These are phyloP conservation scores for Diaporthe nobilis DNA, from an alignment of 2,329 filamentous ascomycete genomes.

Conservation along the genomic window DNA sequence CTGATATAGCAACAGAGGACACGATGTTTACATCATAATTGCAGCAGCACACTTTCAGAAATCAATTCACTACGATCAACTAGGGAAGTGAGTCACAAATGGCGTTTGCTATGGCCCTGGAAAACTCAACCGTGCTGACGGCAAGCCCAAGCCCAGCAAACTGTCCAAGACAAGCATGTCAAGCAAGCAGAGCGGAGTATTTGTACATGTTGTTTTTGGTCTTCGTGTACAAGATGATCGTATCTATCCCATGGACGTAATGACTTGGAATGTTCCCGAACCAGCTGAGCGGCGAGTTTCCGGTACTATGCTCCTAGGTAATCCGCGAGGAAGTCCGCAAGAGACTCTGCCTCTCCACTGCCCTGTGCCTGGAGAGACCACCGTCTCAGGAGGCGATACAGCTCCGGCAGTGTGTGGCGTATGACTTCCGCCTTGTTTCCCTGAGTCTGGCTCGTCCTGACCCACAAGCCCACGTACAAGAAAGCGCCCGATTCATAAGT, in stretches of 20 bases:
- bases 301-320: neutral
- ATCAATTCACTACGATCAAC: neutral
- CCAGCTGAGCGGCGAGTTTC: neutral
- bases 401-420: no score
- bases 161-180: neutral
- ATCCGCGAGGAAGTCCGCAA: neutral
- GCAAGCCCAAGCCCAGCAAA: neutral
- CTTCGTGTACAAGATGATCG: accelerated
- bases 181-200: no score
- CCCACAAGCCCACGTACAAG: neutral
- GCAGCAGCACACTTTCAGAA: neutral
- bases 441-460: neutral
- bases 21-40: accelerated
- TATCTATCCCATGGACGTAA: accelerated
- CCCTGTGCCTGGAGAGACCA: neutral
- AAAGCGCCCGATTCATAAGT: neutral
- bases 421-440: no score
- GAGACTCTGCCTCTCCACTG: neutral
- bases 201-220: neutral
- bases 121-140: neutral
- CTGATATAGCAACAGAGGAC: neutral
- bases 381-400: neutral
- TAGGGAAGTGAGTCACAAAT: neutral
- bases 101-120: neutral
- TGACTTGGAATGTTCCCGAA: neutral